phyloP scores from a whole-genome alignment of 352 stramenopile species.

The Pythium phragmitis region DNA sequence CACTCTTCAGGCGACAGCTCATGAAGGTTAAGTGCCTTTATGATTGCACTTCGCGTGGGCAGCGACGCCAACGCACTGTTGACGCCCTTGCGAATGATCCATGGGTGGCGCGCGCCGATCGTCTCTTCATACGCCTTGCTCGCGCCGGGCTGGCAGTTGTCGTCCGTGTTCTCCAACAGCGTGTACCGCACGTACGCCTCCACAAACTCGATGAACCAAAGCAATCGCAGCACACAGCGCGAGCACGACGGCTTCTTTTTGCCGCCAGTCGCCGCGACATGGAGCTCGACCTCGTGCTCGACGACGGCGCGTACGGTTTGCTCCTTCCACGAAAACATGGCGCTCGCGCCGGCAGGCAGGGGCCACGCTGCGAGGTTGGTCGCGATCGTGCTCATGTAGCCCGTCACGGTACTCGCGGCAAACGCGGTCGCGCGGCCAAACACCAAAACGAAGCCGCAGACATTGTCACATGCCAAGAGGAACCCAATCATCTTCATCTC shows the following conservation, averaged over 20 bases:
- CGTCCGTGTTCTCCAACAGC: constrained; percentile 60
- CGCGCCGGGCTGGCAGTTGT: constrained; percentile 61
- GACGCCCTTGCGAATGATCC: constrained; percentile 84
- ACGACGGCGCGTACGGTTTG: constrained; percentile 57
- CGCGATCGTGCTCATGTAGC: constrained; percentile 72
- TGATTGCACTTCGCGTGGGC: constrained; percentile 54
- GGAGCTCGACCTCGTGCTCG: constrained; percentile 59
- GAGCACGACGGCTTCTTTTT: constrained; percentile 85
- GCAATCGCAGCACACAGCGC: constrained; percentile 65
- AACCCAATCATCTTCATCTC: constrained; percentile 52
- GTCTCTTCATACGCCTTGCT: constrained; percentile 85
- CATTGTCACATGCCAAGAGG: constrained; percentile 51
- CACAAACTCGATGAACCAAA: constrained; percentile 87
- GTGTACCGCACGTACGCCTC: constrained; percentile 68
- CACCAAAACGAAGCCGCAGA: constrained; percentile 69
- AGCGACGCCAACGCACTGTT: constrained; percentile 70
- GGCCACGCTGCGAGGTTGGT: constrained; percentile 59
- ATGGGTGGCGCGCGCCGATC: constrained; percentile 74
- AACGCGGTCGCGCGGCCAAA: constrained; percentile 84
- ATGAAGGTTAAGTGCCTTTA: constrained; percentile 45
- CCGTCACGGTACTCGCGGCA: constrained; percentile 67
- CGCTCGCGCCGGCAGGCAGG: constrained; percentile 14
- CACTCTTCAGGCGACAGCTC: constrained; percentile 35
- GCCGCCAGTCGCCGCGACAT: constrained; percentile 57
- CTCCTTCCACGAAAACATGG: constrained; percentile 43